Percentiles rank a stretch among this genome's conserved stretches.
phyloP scores from a whole-genome alignment of 345 rosid genomes.

The Euclidium syriacum region DNA sequence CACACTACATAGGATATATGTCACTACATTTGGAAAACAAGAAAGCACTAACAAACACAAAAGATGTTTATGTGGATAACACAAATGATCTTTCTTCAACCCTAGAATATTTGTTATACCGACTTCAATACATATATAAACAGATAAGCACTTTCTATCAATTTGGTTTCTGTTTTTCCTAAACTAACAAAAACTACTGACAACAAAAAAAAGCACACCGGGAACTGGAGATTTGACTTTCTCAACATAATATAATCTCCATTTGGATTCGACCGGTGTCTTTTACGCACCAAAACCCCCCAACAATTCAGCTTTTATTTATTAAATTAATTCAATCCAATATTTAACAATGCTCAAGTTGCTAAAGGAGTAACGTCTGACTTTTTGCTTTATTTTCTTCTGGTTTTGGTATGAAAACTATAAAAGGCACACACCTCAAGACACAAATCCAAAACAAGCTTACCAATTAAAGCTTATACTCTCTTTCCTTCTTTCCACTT shows the following conservation, averaged over 20 bases:
- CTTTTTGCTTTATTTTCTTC: not conserved
- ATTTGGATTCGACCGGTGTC: not conserved
- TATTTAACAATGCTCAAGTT: slow-evolving; percentile 10
- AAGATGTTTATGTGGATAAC: too few relatives aligned
- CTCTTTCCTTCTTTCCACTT: not conserved
- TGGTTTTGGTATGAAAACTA: slow-evolving; percentile 2
- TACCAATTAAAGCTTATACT: slow-evolving; percentile 3
- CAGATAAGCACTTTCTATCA: not conserved
- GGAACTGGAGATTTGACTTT: not conserved
- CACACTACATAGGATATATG: too few relatives aligned
- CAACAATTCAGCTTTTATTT: not conserved
- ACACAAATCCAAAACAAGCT: not conserved
- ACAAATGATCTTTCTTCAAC: too few relatives aligned
- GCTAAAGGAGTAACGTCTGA: not conserved
- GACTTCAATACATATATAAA: too few relatives aligned
- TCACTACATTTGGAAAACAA: too few relatives aligned
- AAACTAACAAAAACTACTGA: slow-evolving; percentile 1
- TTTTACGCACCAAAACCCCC: slow-evolving; percentile 14
- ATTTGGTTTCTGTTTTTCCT: not conserved
- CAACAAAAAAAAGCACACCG: not conserved
- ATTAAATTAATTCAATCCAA: not conserved
- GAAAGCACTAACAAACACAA: too few relatives aligned
- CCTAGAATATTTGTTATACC: too few relatives aligned
- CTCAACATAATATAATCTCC: not conserved
- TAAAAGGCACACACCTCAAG: slow-evolving; percentile 2